phyloP scores from a whole-genome alignment of 2,329 filamentous ascomycete species.

The Tolypocladium ophioglossoides region DNA sequence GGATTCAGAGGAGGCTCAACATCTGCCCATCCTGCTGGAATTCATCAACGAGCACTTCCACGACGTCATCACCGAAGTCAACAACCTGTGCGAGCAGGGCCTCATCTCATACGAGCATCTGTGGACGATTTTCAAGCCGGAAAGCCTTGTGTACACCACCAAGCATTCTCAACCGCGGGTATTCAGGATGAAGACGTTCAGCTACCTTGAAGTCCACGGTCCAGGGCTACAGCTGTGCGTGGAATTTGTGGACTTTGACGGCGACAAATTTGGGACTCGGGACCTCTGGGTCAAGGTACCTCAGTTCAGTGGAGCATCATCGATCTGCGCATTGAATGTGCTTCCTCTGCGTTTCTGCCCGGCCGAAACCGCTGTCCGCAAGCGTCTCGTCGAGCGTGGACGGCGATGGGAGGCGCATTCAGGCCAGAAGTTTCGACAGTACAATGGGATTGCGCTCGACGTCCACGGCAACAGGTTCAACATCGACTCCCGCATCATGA shows the following conservation, averaged over 20 bases:
- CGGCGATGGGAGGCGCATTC: background rate
- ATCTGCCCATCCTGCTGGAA: background rate
- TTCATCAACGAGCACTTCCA: background rate
- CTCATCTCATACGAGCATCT: background rate
- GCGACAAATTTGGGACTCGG: background rate
- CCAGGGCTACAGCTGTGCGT: background rate
- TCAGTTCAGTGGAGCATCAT: background rate
- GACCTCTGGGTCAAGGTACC: background rate
- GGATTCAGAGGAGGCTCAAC: background rate
- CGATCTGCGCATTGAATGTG: background rate
- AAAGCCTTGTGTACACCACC: background rate
- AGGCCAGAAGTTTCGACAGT: background rate
- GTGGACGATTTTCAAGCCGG: background rate
- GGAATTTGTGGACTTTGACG: background rate
- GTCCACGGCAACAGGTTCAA: background rate
- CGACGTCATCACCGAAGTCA: background rate
- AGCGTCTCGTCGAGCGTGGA: background rate
- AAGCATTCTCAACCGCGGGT: background rate
- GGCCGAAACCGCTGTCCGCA: background rate
- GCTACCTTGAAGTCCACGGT: background rate
- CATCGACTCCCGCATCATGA: background rate
- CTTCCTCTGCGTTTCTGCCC: background rate
- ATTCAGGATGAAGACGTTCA: background rate
- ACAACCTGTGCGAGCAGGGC: background rate
- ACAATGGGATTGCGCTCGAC: background rate